Percentiles rank a stretch among this genome's conserved stretches.
Conservation (phyloP, 2,329 filamentous ascomycete species). For the Pezicula carpinea region DNA sequence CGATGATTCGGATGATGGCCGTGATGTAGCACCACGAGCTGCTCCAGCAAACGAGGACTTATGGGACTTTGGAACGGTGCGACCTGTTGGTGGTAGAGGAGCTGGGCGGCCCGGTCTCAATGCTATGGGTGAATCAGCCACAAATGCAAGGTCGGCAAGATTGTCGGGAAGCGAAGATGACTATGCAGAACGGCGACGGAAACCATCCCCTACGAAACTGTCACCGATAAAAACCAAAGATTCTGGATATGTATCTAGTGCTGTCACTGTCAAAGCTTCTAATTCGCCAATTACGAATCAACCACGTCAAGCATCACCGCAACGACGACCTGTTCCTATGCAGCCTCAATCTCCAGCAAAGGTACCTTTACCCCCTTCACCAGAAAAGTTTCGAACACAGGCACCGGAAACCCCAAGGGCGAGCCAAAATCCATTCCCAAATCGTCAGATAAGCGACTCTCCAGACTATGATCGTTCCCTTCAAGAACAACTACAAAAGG, state of each 20-base stretch:
- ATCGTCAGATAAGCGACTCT: conserved; percentile 42
- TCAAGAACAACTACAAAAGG: conserved; percentile 59
- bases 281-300: conserved; percentile 40
- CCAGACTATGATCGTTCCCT: conserved; percentile 57
- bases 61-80: conserved; percentile 97
- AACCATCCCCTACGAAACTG: conserved; percentile 48
- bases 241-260: conserved; percentile 27
- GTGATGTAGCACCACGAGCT: conserved; percentile 37
- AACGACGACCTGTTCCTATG: conserved; percentile 47
- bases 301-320: conserved; percentile 56
- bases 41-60: conserved; percentile 70
- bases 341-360: conserved; percentile 48
- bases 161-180: conserved; percentile 44
- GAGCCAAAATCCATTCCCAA: conserved; percentile 40
- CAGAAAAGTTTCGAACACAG: conserved; percentile 39
- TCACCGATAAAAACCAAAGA: conserved; percentile 25
- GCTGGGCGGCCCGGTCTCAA: conserved; percentile 57
- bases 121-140: conserved; percentile 74
- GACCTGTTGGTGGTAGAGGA: conserved; percentile 67
- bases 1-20: conserved; percentile 53
- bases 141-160: conserved; percentile 65
- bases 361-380: conserved; percentile 55
- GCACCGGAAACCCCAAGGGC: conserved; percentile 43
- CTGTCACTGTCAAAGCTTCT: conserved; percentile 50
- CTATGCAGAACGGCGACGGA: conserved; percentile 47